Base-by-base conservation (phyloP, 108 stramenopile genomes). In the Fistulifera solaris region DNA sequence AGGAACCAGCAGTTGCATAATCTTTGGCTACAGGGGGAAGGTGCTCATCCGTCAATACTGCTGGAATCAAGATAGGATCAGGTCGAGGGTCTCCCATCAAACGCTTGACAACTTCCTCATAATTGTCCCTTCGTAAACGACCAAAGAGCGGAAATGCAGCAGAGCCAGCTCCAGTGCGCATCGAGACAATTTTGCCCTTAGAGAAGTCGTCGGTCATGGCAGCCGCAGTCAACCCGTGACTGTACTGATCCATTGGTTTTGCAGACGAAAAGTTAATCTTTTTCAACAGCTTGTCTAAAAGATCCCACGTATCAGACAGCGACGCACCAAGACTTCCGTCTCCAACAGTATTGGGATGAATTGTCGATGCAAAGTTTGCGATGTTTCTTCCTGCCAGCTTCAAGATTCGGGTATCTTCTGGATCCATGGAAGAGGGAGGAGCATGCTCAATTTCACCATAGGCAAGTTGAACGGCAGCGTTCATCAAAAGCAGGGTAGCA, bases 21-120 rank as follows among this genome's bases (percentile, higher is more conserved):
- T 88, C 71, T 1, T 77, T 87, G 1, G 96, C 93, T 38, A 70
- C 66, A 44, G 89, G 88, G 42, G 97, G 96, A 61, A 96, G 76
- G 1, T 61, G 67, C 52, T 87, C 90, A 44, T 92, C 90, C 4
- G 96, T 96, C 35, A 98, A 68, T 21, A 96, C 95, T 31, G 95
- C 87, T 23, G 97, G 97, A 35, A 95, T 93, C 43, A 95, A 52
- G 40, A 98, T 98, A 2, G 95, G 95, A 63, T 91, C 87, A 1
- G 80, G 93, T 40, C 84, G 68, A 27, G 80, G 84, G 12, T 83
- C 83, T 26, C 96, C 96, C 89, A 91, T 86, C 28, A 92, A 65
- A 27, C 71, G 72, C 64, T 87, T 92, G 16, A 87, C 77, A 16
- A 95, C 89, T 38, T 93, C 76, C 50, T 92, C 93, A 53, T 88